Percentiles rank a stretch among this genome's conserved stretches.
phyloP scores from a whole-genome alignment of 208 protist genomes.

The Crithidia brevicula region DNA sequence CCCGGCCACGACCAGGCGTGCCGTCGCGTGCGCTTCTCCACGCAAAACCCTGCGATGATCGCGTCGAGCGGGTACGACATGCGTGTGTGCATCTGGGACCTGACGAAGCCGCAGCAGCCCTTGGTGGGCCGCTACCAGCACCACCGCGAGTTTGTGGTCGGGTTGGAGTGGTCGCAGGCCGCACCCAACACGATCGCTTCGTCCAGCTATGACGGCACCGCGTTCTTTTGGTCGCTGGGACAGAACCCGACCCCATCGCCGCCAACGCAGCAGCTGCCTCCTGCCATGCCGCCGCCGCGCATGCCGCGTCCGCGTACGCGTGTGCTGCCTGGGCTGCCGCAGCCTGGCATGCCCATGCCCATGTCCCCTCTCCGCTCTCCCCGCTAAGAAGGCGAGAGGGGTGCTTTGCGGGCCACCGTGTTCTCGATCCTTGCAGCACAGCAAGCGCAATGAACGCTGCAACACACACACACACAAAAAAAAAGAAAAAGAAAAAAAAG shows the following conservation, averaged over 20 bases:
- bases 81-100: constrained; percentile 89
- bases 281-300: constrained; percentile 81
- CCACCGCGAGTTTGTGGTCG: constrained; percentile 90
- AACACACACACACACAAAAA: too few species aligned
- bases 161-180: constrained; percentile 83
- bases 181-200: constrained; percentile 68
- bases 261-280: constrained; percentile 46
- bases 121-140: constrained; percentile 84
- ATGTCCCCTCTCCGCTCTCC: constrained; percentile 38
- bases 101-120: constrained; percentile 79
- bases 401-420: too few species aligned
- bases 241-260: constrained; percentile 63
- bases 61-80: constrained; percentile 89
- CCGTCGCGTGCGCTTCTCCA: constrained; percentile 87
- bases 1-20: constrained; percentile 89
- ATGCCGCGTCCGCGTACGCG: constrained; percentile 56
- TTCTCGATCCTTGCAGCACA: too few species aligned
- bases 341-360: constrained; percentile 48
- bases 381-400: constrained; percentile 20
- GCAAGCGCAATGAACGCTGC: too few species aligned
- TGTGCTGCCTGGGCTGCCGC: constrained; percentile 70
- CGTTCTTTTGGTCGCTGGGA: constrained; percentile 71
- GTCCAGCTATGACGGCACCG: constrained; percentile 73
- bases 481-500: not conserved
- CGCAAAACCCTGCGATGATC: constrained; percentile 72